A percentile compares a stretch with the other conserved stretches of the same genome.
These are phyloP conservation scores for Fraxinus greggii DNA, from an alignment of 305 asterid genomes.

Conservation along the genomic window DNA sequence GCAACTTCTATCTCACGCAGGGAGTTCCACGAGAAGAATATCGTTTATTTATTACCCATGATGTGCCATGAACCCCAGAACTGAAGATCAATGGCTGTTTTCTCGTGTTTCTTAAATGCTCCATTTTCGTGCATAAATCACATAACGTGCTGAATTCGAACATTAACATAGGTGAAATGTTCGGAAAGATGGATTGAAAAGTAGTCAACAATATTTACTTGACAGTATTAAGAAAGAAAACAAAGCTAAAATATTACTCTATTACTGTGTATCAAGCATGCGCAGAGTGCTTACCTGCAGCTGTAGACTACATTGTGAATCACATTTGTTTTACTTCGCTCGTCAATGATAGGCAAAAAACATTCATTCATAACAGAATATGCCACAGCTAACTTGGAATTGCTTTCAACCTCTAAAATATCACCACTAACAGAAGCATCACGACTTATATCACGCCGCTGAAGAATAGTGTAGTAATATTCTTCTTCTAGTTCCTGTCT, in stretches of 20 bases:
- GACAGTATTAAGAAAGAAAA: neutral
- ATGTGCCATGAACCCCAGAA: neutral
- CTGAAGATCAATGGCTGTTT: neutral
- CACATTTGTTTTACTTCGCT: slow-evolving; percentile 73
- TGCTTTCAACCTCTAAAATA: slow-evolving; percentile 50
- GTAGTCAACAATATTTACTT: neutral
- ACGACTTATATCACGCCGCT: slow-evolving; percentile 40
- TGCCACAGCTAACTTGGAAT: slow-evolving; percentile 83
- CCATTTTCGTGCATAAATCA: neutral
- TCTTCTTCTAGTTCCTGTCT: slow-evolving; percentile 72
- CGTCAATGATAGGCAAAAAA: slow-evolving; percentile 75
- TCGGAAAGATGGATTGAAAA: neutral
- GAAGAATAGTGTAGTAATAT: slow-evolving; percentile 72
- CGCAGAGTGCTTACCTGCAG: slow-evolving; percentile 66
- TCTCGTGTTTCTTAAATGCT: neutral
- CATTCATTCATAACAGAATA: slow-evolving; percentile 79
- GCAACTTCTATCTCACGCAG: neutral
- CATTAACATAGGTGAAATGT: neutral
- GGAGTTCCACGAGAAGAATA: neutral
- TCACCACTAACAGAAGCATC: slow-evolving; percentile 37
- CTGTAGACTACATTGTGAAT: slow-evolving; percentile 74
- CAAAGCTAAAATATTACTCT: neutral
- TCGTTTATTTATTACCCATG: neutral
- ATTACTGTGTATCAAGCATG: slow-evolving; percentile 13
- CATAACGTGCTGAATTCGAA: neutral